Conservation (phyloP, 305 asterid species). For the Andrographis paniculata region DNA sequence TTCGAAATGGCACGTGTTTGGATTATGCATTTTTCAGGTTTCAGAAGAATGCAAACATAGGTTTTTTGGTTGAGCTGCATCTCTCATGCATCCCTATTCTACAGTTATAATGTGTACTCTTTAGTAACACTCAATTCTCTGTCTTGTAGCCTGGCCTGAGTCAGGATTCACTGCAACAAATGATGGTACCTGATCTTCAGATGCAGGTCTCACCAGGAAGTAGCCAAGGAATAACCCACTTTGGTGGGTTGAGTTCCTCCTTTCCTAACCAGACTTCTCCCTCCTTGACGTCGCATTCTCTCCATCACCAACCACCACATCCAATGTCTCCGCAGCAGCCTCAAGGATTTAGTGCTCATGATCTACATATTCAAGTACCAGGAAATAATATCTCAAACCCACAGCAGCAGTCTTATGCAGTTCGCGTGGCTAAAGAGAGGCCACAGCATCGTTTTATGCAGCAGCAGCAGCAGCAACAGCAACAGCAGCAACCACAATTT, state of each 20-base stretch:
- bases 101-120: conserved; percentile 5
- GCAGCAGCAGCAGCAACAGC: conserved; percentile 25
- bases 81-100: neutral
- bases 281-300: conserved; percentile 38
- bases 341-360: conserved; percentile 41
- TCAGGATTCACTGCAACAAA: conserved; percentile 68
- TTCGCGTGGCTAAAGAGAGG: conserved; percentile 56
- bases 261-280: conserved; percentile 38
- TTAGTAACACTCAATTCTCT: conserved; percentile 22
- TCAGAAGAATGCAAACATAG: neutral
- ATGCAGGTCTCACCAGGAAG: conserved; percentile 59
- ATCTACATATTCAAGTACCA: conserved; percentile 46
- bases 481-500: conserved; percentile 35
- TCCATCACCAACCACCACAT: conserved; percentile 46
- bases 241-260: conserved; percentile 46
- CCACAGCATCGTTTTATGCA: conserved; percentile 45
- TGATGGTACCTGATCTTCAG: conserved; percentile 57
- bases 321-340: conserved; percentile 47
- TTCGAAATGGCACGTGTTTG: no score
- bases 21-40: no score
- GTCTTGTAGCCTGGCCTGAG: conserved; percentile 50
- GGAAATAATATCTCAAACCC: conserved; percentile 36
- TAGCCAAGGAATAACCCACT: conserved; percentile 56
- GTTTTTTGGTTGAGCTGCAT: neutral
- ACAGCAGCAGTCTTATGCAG: conserved; percentile 58